Evolutionary conservation across 805 yeast species (phyloP), one percentile per base, ranked within the genome.

Genomic region (Zygosaccharomyces bailii): DNA sequence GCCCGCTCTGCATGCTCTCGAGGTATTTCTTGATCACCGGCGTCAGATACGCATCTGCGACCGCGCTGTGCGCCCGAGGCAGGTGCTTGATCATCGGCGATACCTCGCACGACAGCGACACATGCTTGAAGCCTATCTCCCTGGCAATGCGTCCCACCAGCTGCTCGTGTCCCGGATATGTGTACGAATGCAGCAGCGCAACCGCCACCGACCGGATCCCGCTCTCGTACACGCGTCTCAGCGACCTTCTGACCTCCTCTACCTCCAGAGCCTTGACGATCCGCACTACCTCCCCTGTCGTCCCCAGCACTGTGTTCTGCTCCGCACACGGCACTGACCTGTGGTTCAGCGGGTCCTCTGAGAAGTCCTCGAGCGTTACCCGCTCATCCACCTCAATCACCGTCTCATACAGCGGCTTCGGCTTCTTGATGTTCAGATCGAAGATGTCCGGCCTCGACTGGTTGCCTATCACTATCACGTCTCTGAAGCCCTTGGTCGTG

Each of bases 401-500:
- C 2, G 73, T 62, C 41, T 82, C 81, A 56, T 88, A 89, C 24
- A 91, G 71, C 16, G 80, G 82, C 4, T 75, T 81, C 9, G 89
- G 82, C 56, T 82, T 86, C 40, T 73, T 70, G 35, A 90, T 86
- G 4, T 85, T 75, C 52, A 91, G 70, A 55, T 89, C 96, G 58
- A 91, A 91, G 42, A 91, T 88, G 54, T 82, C 74, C 2, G 98
- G 98, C 56, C 98, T 74, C 2, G 96, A 79, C 63, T 91, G 98
- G 59, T 87, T 89, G 2, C 98, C 98, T 53, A 91, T 90, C 2
- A 72, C 66, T 49, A 91, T 69, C 31, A 86, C 80, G 59, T 91
- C 97, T 53, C 78, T 79, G 66, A 88, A 91, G 0, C 97, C 99
- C 56, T 80, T 84, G 11, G 97, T 86, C 2, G 95, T 88, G 4